Base-by-base conservation (phyloP, 192 early-diverging fungal species). In the Linnemannia hyalina region DNA sequence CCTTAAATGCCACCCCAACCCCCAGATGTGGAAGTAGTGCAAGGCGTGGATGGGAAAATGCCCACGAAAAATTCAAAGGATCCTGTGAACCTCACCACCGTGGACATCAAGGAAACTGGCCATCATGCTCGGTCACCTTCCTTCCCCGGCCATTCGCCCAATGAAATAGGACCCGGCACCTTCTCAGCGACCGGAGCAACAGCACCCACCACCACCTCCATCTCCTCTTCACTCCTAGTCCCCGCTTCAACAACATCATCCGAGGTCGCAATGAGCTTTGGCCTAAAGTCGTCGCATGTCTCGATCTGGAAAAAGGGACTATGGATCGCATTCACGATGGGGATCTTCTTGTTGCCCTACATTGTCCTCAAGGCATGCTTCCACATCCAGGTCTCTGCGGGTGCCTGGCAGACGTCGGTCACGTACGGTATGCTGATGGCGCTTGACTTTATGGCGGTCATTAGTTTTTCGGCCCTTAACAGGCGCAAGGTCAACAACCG, bases 361-460 rank as follows among this genome's bases (percentile, higher is more conserved):
- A 35, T 80, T 41, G 55, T 86, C 40, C 40, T 86, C 32, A 86
- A 86, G 75, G 74, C 83, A 1, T 86, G 83, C 52, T 86, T 86
- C 41, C 83, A 86, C n/a, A 75, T 86, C 36, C 74, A 80, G 57
- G 83, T 86, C 46, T 77, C 83, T 52, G 83, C 83, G 8, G 83
- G 83, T 0, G 83, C 83, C 6, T 86, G 83, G 83, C 83, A 86
- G 75, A 86, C 83, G 5, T 86, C 83, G 46, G 75, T 86, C 10
- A 86, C 83, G 3, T 86, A 86, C 13, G 83, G 83, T 26, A 80
- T 86, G 83, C 68, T 86, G 29, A 86, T 86, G 83, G 83, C 83
- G 3, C 40, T 86, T n/a, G 83, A 86, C 41, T 86, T 86, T 55
- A 77, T 80, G 75, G 83, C 83, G 2, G 78, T 86, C 10, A 68